phyloP scores from a whole-genome alignment of 345 rosid species.

The Noccaea caerulescens region DNA sequence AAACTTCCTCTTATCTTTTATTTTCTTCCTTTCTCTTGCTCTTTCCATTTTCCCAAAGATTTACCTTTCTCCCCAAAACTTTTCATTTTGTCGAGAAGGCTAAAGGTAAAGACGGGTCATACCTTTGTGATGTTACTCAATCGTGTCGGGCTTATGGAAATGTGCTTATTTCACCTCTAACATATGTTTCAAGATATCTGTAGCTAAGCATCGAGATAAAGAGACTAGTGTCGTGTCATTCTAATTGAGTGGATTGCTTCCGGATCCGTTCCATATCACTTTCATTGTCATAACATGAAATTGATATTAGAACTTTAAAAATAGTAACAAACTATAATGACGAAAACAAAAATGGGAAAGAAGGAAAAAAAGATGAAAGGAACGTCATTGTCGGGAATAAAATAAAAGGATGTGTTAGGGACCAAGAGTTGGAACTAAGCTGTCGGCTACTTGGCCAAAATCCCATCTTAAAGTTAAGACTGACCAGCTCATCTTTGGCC shows the following conservation, averaged over 20 bases:
- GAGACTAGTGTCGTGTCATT: too few species aligned
- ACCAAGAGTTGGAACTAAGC: constrained; percentile 40
- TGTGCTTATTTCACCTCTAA: too few species aligned
- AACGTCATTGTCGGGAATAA: constrained; percentile 33
- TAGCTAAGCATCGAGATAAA: too few species aligned
- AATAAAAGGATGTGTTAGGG: constrained; percentile 1
- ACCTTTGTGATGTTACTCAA: too few species aligned
- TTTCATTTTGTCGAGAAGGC: too few species aligned
- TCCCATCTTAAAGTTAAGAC: constrained; percentile 28
- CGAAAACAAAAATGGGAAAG: constrained; percentile 8
- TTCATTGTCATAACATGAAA: neutral
- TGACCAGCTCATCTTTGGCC: constrained; percentile 37
- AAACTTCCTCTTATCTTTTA: too few species aligned
- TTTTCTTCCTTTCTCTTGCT: too few species aligned
- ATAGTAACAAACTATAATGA: constrained; percentile 4
- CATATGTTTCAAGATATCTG: too few species aligned
- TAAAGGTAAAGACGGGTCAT: too few species aligned
- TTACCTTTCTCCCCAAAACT: too few species aligned
- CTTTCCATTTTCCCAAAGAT: too few species aligned
- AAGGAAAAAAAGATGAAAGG: neutral
- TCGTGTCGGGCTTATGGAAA: too few species aligned
- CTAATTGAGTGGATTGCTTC: neutral
- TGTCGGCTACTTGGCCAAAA: constrained; percentile 36
- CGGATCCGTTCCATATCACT: neutral
- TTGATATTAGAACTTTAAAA: neutral